Base-by-base conservation (phyloP, 192 early-diverging fungal genomes). In the Mortierella claussenii region DNA sequence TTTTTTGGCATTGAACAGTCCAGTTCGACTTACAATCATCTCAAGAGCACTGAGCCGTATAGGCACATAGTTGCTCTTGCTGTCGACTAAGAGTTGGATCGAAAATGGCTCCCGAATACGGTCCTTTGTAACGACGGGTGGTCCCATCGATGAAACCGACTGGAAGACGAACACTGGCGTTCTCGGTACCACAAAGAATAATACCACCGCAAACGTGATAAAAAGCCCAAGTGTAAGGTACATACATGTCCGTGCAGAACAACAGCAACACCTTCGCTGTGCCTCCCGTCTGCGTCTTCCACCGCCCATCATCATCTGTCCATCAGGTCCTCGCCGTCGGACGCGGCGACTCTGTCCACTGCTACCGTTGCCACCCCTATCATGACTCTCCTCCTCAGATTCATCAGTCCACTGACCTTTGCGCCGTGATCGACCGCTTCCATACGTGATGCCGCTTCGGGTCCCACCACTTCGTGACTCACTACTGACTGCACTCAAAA, bases 381-480 rank as follows among this genome's bases (percentile, higher is more conserved):
- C 54, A 9, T 43, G 61, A 17, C 55, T 55, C 31, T 76, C 73
- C 27, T 67, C 64, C n/a, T 67, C 73, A n/a, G 73, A 76, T 30
- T 62, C 73, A 30, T 66, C 64, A 3, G 64, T 62, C 73, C 73
- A 76, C 31, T 76, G 73, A 10, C 73, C 58, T 46, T 67, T 76
- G 30, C 64, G 59, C 9, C 65, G 73, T 2, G 65, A 76, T 10
- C 64, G 73, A 32, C 65, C 73, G n/a, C 64, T 67, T 1, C 51
- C 32, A 20, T 76, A 33, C 13, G 73, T 62, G 2, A 60, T 26
- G 6, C 64, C 73, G 23, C 63, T 66, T 13, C 64, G 52, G n/a
- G 69, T 64, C 9, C 55, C 60, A 18, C 45, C 56, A 15, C 55
- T 59, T 8, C 56, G 56, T 9, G 69, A 49, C 17, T 26, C 59